Conservation (phyloP, 345 rosid genomes). For the thale cress (Arabidopsis thaliana) region TAIR10.1 NC_003076.8:329001-329500, state of each 20-base stretch:
- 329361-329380: too few species aligned
- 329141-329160: not conserved
- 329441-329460: not conserved
- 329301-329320: not conserved
- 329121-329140: not conserved
- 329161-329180: not conserved
- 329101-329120: not conserved
- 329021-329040: conserved; percentile 1
- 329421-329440: not conserved
- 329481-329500: conserved; percentile 7
- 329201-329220: not conserved
- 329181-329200: not conserved
- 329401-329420: too few species aligned
- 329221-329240: not conserved
- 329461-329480: conserved; percentile 30
- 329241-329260: not conserved
- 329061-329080: not conserved
- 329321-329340: not conserved
- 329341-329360: not conserved
- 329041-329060: not conserved
- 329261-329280: not conserved
- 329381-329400: too few species aligned
- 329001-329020: conserved; percentile 20
- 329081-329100: not conserved
- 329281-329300: not conserved